Conservation (phyloP, 345 rosid species). For the rapeseed (Brassica napus) region DNA sequence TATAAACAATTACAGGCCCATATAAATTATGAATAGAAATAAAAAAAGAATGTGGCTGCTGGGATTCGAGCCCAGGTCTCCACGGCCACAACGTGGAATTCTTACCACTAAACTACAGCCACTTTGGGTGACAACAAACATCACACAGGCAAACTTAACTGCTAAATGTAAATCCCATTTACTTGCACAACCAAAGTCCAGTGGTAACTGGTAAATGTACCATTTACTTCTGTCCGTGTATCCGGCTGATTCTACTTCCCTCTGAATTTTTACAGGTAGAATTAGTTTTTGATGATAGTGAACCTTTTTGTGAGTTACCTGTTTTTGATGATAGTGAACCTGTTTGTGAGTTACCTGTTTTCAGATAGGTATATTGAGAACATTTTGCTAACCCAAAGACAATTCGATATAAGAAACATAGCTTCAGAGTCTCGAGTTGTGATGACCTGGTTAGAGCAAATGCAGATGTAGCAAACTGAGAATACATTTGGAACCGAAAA, state of each 20-base stretch:
- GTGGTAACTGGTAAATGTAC: too few species aligned
- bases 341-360: background rate
- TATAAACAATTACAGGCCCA: constrained; percentile 10
- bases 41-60: constrained; percentile 55
- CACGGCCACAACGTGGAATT: constrained; percentile 88
- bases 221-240: too few species aligned
- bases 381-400: background rate
- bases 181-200: too few species aligned
- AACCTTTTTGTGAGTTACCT: background rate
- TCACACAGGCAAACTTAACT: background rate
- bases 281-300: too few species aligned
- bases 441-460: background rate
- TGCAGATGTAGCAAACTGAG: background rate
- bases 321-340: background rate
- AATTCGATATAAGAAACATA: background rate
- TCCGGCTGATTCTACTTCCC: too few species aligned
- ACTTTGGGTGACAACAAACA: background rate
- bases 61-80: constrained; percentile 91
- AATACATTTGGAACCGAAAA: background rate
- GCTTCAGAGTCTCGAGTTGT: background rate
- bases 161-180: background rate
- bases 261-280: too few species aligned
- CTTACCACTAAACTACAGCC: constrained; percentile 87
- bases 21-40: background rate
- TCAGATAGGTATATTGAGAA: background rate